Conservation (phyloP, 371 early-diverging fungal genomes). For the Mucor irregularis region DNA sequence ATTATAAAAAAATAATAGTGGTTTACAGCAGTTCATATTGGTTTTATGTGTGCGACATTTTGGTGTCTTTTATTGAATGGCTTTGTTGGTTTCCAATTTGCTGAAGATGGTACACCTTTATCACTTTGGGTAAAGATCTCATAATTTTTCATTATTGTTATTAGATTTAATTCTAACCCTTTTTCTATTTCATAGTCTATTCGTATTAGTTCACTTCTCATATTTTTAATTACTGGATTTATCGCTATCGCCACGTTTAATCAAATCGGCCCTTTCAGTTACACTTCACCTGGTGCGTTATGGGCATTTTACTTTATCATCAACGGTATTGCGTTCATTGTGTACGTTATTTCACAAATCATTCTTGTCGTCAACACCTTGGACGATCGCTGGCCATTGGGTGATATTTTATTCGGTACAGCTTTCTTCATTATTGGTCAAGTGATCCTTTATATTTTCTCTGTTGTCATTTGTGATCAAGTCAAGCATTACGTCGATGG, state of each 20-base stretch:
- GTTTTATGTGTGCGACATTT: conserved; percentile 79
- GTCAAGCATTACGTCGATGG: conserved; percentile 97
- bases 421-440: conserved; percentile 87
- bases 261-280: conserved; percentile 62
- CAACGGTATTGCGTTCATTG: conserved; percentile 75
- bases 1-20: conserved; percentile 53
- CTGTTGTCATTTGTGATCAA: conserved; percentile 76
- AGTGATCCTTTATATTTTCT: conserved; percentile 79
- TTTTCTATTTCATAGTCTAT: conserved; percentile 62
- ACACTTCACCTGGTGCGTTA: conserved; percentile 71
- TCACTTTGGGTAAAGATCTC: conserved; percentile 79
- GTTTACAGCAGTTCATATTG: conserved; percentile 84
- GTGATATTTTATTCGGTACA: conserved; percentile 88
- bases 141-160: too few relatives aligned
- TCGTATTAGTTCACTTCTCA: conserved; percentile 78
- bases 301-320: conserved; percentile 90
- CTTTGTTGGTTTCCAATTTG: conserved; percentile 95
- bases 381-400: conserved; percentile 96
- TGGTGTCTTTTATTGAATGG: conserved; percentile 94
- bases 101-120: conserved; percentile 91
- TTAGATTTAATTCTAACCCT: too few relatives aligned
- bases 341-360: conserved; percentile 90
- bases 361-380: conserved; percentile 91
- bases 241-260: conserved; percentile 86
- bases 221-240: conserved; percentile 76